Percentiles rank a stretch among this genome's conserved stretches.
Evolutionary conservation across 352 stramenopile species (phyloP).

Genomic region (Phytophthora meadii): DNA sequence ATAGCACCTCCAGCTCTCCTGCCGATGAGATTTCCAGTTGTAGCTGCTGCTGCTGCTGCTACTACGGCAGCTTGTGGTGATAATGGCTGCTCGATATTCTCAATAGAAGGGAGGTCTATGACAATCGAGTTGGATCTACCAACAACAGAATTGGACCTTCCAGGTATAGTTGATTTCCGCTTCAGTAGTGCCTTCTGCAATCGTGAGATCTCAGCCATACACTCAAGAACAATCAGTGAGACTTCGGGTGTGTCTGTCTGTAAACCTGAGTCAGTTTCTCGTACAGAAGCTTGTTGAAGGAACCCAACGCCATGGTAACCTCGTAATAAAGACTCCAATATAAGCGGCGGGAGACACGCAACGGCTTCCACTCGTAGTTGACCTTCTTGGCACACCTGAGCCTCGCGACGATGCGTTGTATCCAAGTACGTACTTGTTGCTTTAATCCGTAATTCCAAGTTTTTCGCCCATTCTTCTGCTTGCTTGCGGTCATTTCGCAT

Average conservation of each 20-base stretch:
- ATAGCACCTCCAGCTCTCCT: conserved; percentile 7
- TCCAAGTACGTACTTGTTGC: conserved; percentile 64
- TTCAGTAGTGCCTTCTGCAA: conserved; percentile 4
- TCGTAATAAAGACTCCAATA: conserved; percentile 74
- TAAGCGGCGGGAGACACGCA: conserved; percentile 63
- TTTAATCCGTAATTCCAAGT: conserved; percentile 62
- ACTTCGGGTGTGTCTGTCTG: conserved; percentile 1
- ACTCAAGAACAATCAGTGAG: conserved; percentile 33
- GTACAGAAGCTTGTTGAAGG: conserved; percentile 45
- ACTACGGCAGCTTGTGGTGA: conserved; percentile 6
- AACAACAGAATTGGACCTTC: conserved; percentile 26
- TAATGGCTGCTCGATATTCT: conserved; percentile 12
- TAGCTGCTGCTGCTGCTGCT: conserved; percentile 5
- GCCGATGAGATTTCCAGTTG: neutral
- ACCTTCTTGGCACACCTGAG: conserved; percentile 63
- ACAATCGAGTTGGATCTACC: conserved; percentile 31
- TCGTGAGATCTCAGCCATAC: conserved; percentile 35
- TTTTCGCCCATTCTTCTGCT: conserved; percentile 55
- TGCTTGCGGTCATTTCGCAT: conserved; percentile 72
- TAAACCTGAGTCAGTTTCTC: neutral
- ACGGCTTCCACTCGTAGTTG: conserved; percentile 71
- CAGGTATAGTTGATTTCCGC: conserved; percentile 6
- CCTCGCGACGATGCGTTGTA: conserved; percentile 52
- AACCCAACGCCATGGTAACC: conserved; percentile 71
- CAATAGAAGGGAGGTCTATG: neutral